phyloP scores from a whole-genome alignment of 208 protist genomes.

The Leishmania guyanensis region DNA sequence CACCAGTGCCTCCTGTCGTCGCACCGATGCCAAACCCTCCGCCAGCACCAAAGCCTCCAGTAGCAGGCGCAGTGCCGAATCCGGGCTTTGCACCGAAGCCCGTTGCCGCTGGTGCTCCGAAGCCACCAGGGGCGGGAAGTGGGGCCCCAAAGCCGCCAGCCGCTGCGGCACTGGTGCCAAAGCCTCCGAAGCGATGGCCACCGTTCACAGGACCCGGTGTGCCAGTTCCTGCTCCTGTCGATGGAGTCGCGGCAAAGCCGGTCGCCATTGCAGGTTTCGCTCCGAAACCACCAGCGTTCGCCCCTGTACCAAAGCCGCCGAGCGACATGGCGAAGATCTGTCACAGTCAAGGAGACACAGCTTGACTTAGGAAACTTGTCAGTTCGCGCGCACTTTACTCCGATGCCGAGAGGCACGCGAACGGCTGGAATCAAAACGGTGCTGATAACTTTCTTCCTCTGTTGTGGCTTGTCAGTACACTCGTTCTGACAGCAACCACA shows the following conservation, averaged over 20 bases:
- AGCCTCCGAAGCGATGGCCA: conserved; percentile 17
- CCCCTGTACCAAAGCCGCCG: conserved; percentile 40
- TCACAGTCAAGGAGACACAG: neutral
- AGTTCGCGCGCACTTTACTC: neutral
- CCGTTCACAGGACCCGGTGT: neutral
- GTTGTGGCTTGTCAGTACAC: neutral
- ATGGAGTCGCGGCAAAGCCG: conserved; percentile 30
- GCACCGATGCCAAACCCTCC: conserved; percentile 4
- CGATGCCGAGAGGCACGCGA: neutral
- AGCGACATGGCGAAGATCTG: conserved; percentile 5
- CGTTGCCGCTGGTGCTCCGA: conserved; percentile 22
- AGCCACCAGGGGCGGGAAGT: conserved; percentile 22
- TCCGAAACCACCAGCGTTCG: conserved; percentile 12
- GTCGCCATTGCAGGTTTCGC: conserved; percentile 9
- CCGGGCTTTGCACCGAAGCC: conserved; percentile 26
- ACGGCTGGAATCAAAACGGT: neutral
- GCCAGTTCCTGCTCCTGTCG: neutral
- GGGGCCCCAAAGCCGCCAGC: conserved; percentile 34
- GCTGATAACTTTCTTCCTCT: neutral
- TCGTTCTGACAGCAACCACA: neutral
- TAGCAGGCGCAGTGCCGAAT: conserved; percentile 31
- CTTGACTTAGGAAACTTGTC: neutral
- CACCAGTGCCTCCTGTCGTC: conserved; percentile 15
- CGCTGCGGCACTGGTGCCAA: conserved; percentile 11
- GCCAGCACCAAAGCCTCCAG: conserved; percentile 35